phyloP scores from a whole-genome alignment of 148 eudicot species.

The Camellia granthamiana region DNA sequence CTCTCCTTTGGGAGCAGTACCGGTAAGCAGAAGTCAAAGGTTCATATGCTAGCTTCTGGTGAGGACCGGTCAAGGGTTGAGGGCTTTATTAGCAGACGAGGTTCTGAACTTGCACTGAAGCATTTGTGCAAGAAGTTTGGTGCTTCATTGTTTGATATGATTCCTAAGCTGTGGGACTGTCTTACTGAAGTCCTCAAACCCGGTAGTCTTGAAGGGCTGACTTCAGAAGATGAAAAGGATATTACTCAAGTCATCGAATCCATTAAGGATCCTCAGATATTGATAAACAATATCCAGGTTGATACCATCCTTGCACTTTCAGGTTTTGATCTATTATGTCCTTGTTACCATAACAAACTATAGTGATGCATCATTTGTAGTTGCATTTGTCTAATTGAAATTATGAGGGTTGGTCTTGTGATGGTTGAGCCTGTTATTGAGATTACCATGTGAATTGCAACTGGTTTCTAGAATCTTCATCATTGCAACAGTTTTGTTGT shows the following conservation, averaged over 20 bases:
- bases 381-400: background rate
- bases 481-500: background rate
- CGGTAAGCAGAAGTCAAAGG: constrained; percentile 61
- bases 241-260: constrained; percentile 52
- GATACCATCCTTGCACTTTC: constrained; percentile 4
- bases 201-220: constrained; percentile 36
- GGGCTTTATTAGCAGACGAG: constrained; percentile 89
- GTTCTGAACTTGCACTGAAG: constrained; percentile 91
- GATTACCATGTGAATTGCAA: background rate
- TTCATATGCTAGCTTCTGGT: constrained; percentile 45
- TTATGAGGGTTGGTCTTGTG: background rate
- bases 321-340: background rate
- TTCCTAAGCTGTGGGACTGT: constrained; percentile 96
- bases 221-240: constrained; percentile 41
- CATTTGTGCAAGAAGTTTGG: constrained; percentile 84
- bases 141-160: constrained; percentile 67
- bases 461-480: constrained; percentile 6
- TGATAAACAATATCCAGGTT: constrained; percentile 89
- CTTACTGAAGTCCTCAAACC: constrained; percentile 92
- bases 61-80: constrained; percentile 87
- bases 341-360: background rate
- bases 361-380: background rate
- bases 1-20: constrained; percentile 50
- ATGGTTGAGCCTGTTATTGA: background rate
- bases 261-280: constrained; percentile 71